Percentiles rank a stretch among this genome's conserved stretches.
phyloP scores from a whole-genome alignment of 176 grass and related monocot genomes.

The Saccharum officinarum region DNA sequence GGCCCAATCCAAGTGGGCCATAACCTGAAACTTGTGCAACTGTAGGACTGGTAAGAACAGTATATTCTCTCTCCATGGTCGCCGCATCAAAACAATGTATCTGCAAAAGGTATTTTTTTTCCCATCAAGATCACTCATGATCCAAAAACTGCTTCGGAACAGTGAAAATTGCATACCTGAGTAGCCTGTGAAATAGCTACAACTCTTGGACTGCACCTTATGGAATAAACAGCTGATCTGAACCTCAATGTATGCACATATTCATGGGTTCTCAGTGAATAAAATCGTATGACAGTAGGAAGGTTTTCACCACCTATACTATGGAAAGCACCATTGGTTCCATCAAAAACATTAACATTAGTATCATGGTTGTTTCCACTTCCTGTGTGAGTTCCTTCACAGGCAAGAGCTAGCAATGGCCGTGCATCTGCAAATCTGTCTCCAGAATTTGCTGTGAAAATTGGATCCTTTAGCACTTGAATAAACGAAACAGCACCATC shows the following conservation, averaged over 20 bases:
- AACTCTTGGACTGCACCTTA: constrained; percentile 78
- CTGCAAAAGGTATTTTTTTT: constrained; percentile 56
- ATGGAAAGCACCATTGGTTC: constrained; percentile 53
- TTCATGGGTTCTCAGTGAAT: constrained; percentile 75
- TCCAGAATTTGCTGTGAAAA: constrained; percentile 36
- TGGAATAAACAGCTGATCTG: constrained; percentile 78
- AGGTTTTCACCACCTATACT: constrained; percentile 49
- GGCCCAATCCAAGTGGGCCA: constrained; percentile 83
- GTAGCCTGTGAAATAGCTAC: constrained; percentile 78
- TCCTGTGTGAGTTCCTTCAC: constrained; percentile 52
- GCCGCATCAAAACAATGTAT: constrained; percentile 93
- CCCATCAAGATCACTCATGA: constrained; percentile 23
- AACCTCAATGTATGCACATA: constrained; percentile 85
- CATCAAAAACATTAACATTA: constrained; percentile 46
- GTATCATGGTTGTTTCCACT: constrained; percentile 47
- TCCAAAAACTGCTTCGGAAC: not conserved
- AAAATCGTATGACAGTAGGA: constrained; percentile 70
- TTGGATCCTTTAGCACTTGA: constrained; percentile 84
- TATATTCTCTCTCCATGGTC: constrained; percentile 79
- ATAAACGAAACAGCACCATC: constrained; percentile 80
- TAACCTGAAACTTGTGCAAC: constrained; percentile 60
- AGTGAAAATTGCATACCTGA: constrained; percentile 64
- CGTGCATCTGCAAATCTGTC: constrained; percentile 76
- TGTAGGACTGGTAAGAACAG: constrained; percentile 67
- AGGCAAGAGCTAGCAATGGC: constrained; percentile 72